Evolutionary conservation across 257 asterid species (phyloP), one percentile per base, ranked within the genome.

Genomic region (Rauvolfia tetraphylla): DNA sequence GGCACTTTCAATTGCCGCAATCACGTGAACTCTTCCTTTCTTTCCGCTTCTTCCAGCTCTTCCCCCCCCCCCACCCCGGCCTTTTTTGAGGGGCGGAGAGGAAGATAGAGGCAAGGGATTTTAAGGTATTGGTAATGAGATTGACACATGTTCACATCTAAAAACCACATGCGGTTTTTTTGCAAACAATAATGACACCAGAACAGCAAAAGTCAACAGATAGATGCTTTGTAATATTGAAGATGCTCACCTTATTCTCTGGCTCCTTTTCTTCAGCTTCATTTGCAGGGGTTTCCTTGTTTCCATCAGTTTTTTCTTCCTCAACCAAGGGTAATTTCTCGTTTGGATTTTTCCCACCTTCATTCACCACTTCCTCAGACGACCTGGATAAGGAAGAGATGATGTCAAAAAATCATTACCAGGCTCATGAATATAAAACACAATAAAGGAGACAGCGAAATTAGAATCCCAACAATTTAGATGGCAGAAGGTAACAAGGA

Each of bases 241-340:
- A 51, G 71, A 22, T 33, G 58, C 76, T 80, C 68, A 92, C 98
- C 92, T 92, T 90, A 67, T 83, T 81, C 86, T 92, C 96, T n/a
- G 90, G 92, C 77, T 89, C 91, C 87, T 91, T 86, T 79, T 87
- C 89, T 76, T 86, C 96, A 80, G 76, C 86, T 76, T 83, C 97
- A 81, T 72, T 83, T 44, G 71, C 83, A 33, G 84, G 79, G 62
- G 74, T 81, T 75, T 87, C 96, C 85, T 88, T 86, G 59, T 85
- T 88, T 67, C 82, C 88, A 18, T 86, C 95, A 15, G 86, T 72
- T 56, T 81, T 83, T 75, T 68, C 85, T 77, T 82, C 95, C 82
- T 86, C 88, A 15, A 77, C 84, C 33, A 87, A 76, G 13, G 73
- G 75, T 41, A 80, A 87, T 79, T 85, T 89, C 81, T 89, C 97